phyloP scores from a whole-genome alignment of 2,329 filamentous ascomycete genomes.

The Aspergillus fumigatus region DNA sequence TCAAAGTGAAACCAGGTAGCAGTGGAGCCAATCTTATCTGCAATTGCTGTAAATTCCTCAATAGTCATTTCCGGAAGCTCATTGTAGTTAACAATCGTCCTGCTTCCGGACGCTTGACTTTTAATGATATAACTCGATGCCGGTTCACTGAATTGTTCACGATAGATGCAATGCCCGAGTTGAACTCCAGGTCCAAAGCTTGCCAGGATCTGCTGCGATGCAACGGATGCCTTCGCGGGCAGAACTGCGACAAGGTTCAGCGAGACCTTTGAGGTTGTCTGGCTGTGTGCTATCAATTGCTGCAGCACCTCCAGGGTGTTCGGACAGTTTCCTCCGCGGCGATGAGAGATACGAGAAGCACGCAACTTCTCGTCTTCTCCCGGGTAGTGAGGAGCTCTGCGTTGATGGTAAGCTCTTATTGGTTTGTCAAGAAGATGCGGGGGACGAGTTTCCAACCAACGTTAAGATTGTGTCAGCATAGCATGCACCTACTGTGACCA shows the following conservation, averaged over 20 bases:
- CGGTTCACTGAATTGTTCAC: constrained; percentile 50
- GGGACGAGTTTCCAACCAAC: constrained; percentile 35
- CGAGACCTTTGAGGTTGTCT: constrained; percentile 7
- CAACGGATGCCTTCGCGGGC: constrained; percentile 50
- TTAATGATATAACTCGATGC: constrained; percentile 68
- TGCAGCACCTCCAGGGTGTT: constrained; percentile 68
- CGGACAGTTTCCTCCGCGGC: constrained; percentile 68
- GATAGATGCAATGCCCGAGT: constrained; percentile 57
- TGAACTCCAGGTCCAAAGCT: constrained; percentile 52
- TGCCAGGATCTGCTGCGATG: constrained; percentile 48
- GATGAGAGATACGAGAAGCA: constrained; percentile 53
- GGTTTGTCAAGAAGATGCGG: not conserved
- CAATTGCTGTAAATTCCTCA: constrained; percentile 53
- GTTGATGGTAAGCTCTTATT: not conserved
- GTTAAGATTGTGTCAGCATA: constrained; percentile 68
- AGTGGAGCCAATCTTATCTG: constrained; percentile 33
- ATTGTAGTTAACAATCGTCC: constrained; percentile 69
- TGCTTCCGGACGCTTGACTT: constrained; percentile 54
- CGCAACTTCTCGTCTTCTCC: constrained; percentile 69
- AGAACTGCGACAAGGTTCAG: constrained; percentile 46
- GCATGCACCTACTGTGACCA: constrained; percentile 63
- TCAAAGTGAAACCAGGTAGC: constrained; percentile 68
- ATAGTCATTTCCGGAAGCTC: constrained; percentile 63
- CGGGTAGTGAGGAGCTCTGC: constrained; percentile 53
- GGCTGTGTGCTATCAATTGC: constrained; percentile 48